Percentiles rank a stretch among this genome's conserved stretches.
phyloP scores from a whole-genome alignment of 2,329 filamentous ascomycete genomes.

The Fusarium fracticaudum region DNA sequence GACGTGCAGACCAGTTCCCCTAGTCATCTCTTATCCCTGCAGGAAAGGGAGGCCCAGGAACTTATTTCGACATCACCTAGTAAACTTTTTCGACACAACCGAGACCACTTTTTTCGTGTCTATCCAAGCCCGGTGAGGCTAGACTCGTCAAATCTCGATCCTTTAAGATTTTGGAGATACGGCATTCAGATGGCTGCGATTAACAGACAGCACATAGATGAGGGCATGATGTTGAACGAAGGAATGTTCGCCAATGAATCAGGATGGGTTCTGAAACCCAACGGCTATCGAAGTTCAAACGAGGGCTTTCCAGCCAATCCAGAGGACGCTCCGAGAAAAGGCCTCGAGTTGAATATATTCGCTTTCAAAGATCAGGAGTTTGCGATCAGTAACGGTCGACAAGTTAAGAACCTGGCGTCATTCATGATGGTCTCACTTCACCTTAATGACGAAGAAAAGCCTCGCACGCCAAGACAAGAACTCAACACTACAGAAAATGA shows the following conservation, averaged over 20 bases:
- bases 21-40: not conserved
- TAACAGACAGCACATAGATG: fast-evolving
- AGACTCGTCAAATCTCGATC: fast-evolving
- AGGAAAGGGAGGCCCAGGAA: fast-evolving
- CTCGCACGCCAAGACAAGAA: not conserved
- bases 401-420: not conserved
- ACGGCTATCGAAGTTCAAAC: fast-evolving
- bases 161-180: fast-evolving
- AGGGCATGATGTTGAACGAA: not conserved
- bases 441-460: not conserved
- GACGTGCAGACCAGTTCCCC: fast-evolving
- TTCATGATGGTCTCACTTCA: not conserved
- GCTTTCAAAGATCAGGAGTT: not conserved
- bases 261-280: not conserved
- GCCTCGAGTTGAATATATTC: fast-evolving
- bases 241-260: not conserved
- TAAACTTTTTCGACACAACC: fast-evolving
- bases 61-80: fast-evolving
- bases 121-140: fast-evolving
- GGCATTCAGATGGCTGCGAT: fast-evolving
- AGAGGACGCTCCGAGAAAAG: not conserved
- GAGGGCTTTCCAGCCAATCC: fast-evolving
- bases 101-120: fast-evolving
- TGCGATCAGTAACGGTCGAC: fast-evolving
- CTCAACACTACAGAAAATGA: not conserved